Evolutionary conservation across 306 rosid genomes (phyloP), one percentile per base, ranked within the genome.

Genomic region (Castanea mollissima): DNA sequence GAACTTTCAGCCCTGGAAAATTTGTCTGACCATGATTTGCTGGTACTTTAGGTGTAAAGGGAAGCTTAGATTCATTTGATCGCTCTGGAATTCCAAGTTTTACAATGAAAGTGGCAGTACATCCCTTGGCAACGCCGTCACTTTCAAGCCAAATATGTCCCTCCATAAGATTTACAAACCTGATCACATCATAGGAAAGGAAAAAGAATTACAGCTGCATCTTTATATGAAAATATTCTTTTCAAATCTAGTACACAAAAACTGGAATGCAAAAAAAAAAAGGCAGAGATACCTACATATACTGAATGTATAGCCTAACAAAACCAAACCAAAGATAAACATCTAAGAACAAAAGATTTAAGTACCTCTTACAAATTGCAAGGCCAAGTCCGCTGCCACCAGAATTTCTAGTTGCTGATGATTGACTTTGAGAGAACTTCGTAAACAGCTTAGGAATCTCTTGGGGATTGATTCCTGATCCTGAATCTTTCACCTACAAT

Each of bases 121-220:
- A 91, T 80, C 99, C 99, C 86, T 91, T 93, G 63, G 97, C 96
- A 75, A 87, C 82, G 60, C 99, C 99, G 83, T 95, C 98, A 27
- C 99, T 95, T 87, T 95, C 99, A 79, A 95, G 86, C 96, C 96
- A 95, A 75, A 95, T 93, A 77, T 90, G 88, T 77, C 99, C 99
- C 70, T 91, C 98, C 99, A 95, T 95, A 76, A 93, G 98, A 84
- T 88, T 90, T 71, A 95, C 98, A 86, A 95, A 95, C 89, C 99
- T 95, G 91, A 81, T 83, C 83, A 87, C 78, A 84, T 71, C 57
- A 72, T 71, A 25, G 3, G 49, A 69, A 74, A 77, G 0, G 35
- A 38, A 18, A 79, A 75, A 74, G 29, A 11, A 74, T 64, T 73
- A 64, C 21, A 56, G 32, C 75, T 59, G 76, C 80, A 52, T 49